phyloP scores from a whole-genome alignment of 169 alveolate genomes.

The Eimeria praecox region DNA sequence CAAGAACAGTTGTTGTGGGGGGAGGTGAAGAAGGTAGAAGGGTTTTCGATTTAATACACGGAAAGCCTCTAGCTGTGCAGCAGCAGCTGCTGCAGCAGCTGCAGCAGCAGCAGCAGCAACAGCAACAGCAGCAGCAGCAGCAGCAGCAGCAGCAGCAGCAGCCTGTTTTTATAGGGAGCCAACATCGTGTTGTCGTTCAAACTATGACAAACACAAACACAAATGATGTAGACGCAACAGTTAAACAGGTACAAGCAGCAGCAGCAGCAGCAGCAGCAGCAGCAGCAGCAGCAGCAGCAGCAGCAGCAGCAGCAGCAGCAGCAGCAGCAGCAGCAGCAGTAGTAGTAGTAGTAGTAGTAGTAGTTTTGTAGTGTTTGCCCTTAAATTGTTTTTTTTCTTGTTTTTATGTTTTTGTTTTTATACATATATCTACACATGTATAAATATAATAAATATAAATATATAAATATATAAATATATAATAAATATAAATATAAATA shows the following conservation, averaged over 20 bases:
- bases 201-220: constrained; percentile 92
- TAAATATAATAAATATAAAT: constrained; percentile 5
- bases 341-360: background rate
- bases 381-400: constrained; percentile 83
- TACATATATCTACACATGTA: too few relatives aligned
- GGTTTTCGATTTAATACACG: constrained; percentile 15
- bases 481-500: too few relatives aligned
- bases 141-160: background rate
- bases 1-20: constrained; percentile 69
- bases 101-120: background rate
- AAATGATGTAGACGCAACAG: constrained; percentile 86
- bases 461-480: too few relatives aligned
- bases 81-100: constrained; percentile 11
- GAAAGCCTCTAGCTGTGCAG: background rate
- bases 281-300: background rate
- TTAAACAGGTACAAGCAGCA: too few relatives aligned
- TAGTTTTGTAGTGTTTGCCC: background rate
- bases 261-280: too few relatives aligned
- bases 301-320: background rate
- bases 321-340: background rate
- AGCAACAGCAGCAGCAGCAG: constrained; percentile 12
- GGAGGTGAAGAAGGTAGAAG: constrained; percentile 13
- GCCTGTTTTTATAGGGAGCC: constrained; percentile 82
- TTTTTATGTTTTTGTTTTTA: too few relatives aligned
- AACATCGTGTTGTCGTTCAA: constrained; percentile 89